Evolutionary conservation across 768 basidiomycete genomes (phyloP).

Genomic region (Rhodotorula graminis): DNA sequence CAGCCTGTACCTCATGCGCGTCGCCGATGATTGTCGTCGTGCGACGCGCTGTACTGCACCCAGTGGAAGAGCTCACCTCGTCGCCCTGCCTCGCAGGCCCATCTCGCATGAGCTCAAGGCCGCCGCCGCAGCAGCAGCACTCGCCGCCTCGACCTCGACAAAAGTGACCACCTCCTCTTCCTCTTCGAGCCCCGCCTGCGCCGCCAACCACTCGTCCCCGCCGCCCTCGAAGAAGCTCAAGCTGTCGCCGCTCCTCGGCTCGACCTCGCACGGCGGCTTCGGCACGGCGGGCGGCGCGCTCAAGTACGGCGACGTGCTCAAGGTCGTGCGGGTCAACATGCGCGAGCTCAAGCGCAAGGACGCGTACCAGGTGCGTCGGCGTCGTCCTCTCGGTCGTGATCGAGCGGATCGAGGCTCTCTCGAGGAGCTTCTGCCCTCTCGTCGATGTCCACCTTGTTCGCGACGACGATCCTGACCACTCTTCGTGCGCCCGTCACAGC

Average conservation of each 20-base stretch:
- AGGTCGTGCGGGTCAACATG: conserved; percentile 30
- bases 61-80: background rate
- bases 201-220: background rate
- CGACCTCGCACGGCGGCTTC: conserved; percentile 1
- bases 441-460: too few relatives aligned
- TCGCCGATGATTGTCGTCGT: background rate
- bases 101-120: conserved; percentile 7
- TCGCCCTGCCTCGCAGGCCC: background rate
- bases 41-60: background rate
- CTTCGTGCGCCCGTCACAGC: background rate
- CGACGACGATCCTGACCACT: too few relatives aligned
- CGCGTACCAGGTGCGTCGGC: conserved; percentile 34
- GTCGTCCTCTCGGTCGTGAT: too few relatives aligned
- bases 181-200: background rate
- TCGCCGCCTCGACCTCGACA: background rate
- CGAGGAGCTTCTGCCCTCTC: too few relatives aligned
- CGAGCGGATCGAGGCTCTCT: too few relatives aligned
- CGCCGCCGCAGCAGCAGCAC: conserved; percentile 6
- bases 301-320: conserved; percentile 29
- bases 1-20: too few relatives aligned
- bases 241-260: background rate
- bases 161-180: background rate
- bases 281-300: background rate
- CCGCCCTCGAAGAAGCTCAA: conserved; percentile 12
- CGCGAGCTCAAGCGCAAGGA: conserved; percentile 21